These are phyloP conservation scores for Schizophyllum amplum DNA, from an alignment of 1,284 basidiomycete species.

Conservation along the genomic window DNA sequence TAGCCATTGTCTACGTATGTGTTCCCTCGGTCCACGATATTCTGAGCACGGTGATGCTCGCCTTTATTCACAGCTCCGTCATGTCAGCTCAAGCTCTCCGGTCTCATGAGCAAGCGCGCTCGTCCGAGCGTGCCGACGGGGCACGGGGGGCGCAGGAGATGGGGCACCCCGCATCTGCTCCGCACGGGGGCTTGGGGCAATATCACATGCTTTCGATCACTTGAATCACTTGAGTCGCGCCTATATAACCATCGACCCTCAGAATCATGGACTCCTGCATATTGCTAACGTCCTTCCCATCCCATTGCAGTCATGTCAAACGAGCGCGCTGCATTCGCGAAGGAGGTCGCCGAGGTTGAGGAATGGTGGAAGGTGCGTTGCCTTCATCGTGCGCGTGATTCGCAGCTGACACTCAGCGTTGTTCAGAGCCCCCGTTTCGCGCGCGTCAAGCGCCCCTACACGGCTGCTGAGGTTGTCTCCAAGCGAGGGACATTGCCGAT, in stretches of 20 bases:
- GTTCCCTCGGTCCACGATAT: neutral
- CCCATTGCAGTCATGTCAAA: conserved; percentile 39
- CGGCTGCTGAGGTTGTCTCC: conserved; percentile 86
- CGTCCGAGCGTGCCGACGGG: neutral
- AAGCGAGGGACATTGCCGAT: conserved; percentile 89
- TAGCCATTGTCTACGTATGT: neutral
- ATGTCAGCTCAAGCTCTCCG: too few species aligned
- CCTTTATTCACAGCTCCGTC: too few species aligned
- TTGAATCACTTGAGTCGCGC: neutral
- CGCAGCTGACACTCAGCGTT: neutral
- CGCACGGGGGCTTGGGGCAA: neutral
- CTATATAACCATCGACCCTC: neutral
- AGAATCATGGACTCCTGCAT: conserved; percentile 4
- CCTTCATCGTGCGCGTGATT: neutral
- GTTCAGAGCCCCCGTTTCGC: conserved; percentile 78
- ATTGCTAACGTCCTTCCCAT: conserved; percentile 8
- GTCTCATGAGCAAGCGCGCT: neutral
- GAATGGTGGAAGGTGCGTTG: conserved; percentile 83
- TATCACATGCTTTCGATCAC: neutral
- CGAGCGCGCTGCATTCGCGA: conserved; percentile 63
- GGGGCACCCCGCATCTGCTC: neutral
- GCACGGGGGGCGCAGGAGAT: neutral
- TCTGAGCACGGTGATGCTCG: neutral
- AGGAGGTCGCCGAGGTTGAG: conserved; percentile 81
- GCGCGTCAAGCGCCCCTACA: conserved; percentile 83